These are phyloP conservation scores for Pistacia vera DNA, from an alignment of 345 rosid species.

Conservation along the genomic window DNA sequence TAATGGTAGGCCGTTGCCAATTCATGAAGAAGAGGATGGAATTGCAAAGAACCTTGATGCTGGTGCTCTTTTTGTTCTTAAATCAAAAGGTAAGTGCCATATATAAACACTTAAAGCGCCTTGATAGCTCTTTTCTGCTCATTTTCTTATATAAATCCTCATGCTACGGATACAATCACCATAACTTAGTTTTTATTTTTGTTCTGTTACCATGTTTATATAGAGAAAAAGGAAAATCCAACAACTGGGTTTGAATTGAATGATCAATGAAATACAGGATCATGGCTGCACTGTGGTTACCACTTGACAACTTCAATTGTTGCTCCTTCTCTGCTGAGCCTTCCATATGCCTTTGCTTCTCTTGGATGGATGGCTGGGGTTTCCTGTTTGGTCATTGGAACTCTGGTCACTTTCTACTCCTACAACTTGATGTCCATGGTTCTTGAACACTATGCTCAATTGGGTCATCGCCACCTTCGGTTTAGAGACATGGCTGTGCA, in stretches of 20 bases:
- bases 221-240: not conserved
- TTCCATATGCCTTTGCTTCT: slow-evolving; percentile 75
- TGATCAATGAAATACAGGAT: slow-evolving; percentile 41
- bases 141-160: not conserved
- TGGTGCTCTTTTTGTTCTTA: slow-evolving; percentile 86
- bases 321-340: slow-evolving; percentile 72
- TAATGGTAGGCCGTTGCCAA: slow-evolving; percentile 9
- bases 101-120: not conserved
- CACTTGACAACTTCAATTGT: slow-evolving; percentile 93
- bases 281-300: slow-evolving; percentile 87
- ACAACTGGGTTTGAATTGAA: not conserved
- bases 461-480: slow-evolving; percentile 73
- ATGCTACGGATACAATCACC: too few relatives aligned
- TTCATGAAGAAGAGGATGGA: slow-evolving; percentile 17
- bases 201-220: too few relatives aligned
- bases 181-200: too few relatives aligned
- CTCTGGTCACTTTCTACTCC: slow-evolving; percentile 72
- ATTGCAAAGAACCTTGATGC: slow-evolving; percentile 55
- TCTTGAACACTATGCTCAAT: slow-evolving; percentile 67
- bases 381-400: slow-evolving; percentile 53
- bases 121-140: not conserved
- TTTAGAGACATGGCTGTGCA: slow-evolving; percentile 86
- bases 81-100: slow-evolving; percentile 81
- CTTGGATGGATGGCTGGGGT: slow-evolving; percentile 77
- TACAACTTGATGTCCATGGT: slow-evolving; percentile 80